Base-by-base conservation (phyloP, 2,329 filamentous ascomycete genomes). In the Cryphonectria radicalis region DNA sequence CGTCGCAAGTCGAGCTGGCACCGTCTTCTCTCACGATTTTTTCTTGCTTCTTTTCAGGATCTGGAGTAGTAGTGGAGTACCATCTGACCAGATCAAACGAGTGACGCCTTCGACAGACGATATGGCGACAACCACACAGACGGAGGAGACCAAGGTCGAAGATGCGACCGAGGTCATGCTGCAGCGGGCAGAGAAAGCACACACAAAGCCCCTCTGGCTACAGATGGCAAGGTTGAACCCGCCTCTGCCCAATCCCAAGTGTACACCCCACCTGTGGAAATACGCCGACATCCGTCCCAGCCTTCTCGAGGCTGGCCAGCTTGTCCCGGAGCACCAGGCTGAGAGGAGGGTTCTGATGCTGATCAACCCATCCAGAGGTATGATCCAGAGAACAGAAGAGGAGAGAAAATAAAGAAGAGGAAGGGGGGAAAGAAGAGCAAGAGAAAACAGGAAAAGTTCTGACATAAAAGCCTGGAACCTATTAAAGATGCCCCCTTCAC, bases 401-500 rank as follows among this genome's bases (percentile, higher is more conserved):
- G 14, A 19, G 2, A 17, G 35, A 63, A 5, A 32, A 32, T 7
- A 59, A 62, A 40, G 17, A 4, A 37, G 22, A 35, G 14, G 28
- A 32, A 17, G 11, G 35, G 10, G 8, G 37, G 14, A 25, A 17
- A 37, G 35, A 25, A 60, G 8, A 14, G 14, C 17, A 17, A 60
- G 57, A 17, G 4, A 43, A 13, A 43, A 40, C 42, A 43, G 14
- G 3, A 10, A 50, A 50, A 2, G 2, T 50, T 19, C 46, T 50
- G 46, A 50, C 46, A n/a, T 50, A 10, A n/a, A 50, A 59, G 4
- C 53, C 64, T 42, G 65, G 32, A n/a, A 63, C 62, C 22, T 32
- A 62, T 60, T 42, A 64, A 83, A 83, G 84, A 82, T 72, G 83
- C 83, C 0, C 86, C 86, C 0, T 87, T 82, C 75, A 88, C 86